These are phyloP conservation scores for Aspergillus baeticus DNA, from an alignment of 495 filamentous ascomycete species.

Conservation along the genomic window DNA sequence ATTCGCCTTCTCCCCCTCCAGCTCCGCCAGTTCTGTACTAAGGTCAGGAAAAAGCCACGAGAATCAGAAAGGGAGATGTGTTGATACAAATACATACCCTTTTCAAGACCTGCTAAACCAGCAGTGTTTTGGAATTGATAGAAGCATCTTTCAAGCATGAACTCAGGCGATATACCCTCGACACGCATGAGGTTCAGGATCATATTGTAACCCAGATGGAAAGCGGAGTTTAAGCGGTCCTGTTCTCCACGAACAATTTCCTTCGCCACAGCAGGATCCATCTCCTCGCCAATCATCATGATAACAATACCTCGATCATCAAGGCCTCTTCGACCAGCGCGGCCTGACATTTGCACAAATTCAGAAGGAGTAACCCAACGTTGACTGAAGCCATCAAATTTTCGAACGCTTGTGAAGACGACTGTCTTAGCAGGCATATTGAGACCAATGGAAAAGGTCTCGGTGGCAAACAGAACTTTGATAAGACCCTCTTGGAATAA, in stretches of 20 bases:
- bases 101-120: constrained; percentile 76
- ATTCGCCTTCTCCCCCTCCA: constrained; percentile 68
- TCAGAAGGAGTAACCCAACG: constrained; percentile 93
- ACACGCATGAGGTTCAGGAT: constrained; percentile 93
- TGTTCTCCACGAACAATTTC: constrained; percentile 95
- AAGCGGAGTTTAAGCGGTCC: constrained; percentile 94
- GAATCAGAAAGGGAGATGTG: no score
- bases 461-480: constrained; percentile 96
- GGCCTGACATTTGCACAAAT: constrained; percentile 97
- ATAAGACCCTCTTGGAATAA: constrained; percentile 97
- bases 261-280: constrained; percentile 91
- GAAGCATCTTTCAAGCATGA: constrained; percentile 95
- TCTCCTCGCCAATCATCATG: constrained; percentile 97
- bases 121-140: constrained; percentile 96
- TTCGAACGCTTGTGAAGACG: constrained; percentile 93
- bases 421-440: constrained; percentile 99
- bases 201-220: constrained; percentile 99
- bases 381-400: constrained; percentile 81
- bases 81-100: constrained; percentile 37
- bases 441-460: constrained; percentile 96
- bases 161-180: constrained; percentile 93
- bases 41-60: constrained; percentile 22
- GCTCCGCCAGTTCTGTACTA: constrained; percentile 59
- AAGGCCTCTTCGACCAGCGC: constrained; percentile 92
- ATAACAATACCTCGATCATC: constrained; percentile 99